Base-by-base conservation (phyloP, 1,139 yeast species). In the Saccharomyces hybrid region DNA sequence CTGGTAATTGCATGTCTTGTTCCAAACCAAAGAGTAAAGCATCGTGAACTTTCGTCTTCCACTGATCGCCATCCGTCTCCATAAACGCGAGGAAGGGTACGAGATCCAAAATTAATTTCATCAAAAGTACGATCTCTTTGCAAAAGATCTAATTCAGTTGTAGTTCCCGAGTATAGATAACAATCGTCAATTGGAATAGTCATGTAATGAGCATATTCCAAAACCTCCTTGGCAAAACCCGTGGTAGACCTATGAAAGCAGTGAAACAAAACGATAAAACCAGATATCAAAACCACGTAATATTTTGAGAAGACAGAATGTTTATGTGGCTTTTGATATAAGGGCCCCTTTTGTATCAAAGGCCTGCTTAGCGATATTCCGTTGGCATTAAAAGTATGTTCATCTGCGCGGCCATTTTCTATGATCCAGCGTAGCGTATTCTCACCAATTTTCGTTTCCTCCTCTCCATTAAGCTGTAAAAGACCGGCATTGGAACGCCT, bases 11-110 rank as follows among this genome's bases (percentile, higher is more conserved):
- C 71, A 53, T 85, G 70, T 61, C 84, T 86, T 7, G 76, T 76
- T 0, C 95, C 95, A 68, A 86, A 81, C 96, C 96, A 89, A 4
- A 91, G 62, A 0, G 93, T 88, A 64, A 91, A 90, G 59, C 95
- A 83, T 51, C 96, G 74, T 46, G 80, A 71, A 14, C 77, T 66
- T 60, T 88, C 95, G 53, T 85, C 88, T 61, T 91, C 98, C 5
- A 81, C 74, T 1, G 95, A 85, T 60, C 77, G 78, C 91, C 95
- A 88, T 0, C 96, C 96, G 69, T 90, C 96, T 0, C 79, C 71
- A 64, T 86, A 89, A 0, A 85, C 74, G 46, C 95, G 73, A 0
- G 97, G 96, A 47, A 86, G 67, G 0, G 84, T 66, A 53, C 77
- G 78, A 5, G 75, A 75, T 0, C 85, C 87, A 0, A 87, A 85